Conservation (phyloP, 768 basidiomycete genomes). For the Boletellus ananiceps region DNA sequence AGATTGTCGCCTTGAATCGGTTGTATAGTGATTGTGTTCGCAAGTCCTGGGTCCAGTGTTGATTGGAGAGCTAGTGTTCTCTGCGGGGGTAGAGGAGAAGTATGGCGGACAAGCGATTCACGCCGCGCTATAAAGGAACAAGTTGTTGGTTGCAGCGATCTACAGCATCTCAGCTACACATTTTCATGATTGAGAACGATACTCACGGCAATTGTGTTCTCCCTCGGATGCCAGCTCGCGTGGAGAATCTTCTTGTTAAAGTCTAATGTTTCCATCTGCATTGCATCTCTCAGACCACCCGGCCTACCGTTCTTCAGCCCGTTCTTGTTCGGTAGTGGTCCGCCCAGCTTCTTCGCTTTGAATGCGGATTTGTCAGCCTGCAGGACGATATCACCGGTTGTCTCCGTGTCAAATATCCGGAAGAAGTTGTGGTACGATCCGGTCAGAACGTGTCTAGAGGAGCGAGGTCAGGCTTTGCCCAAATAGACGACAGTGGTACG, state of each 20-base stretch:
- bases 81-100: conserved; percentile 4
- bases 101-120: conserved; percentile 21
- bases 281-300: conserved; percentile 69
- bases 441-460: conserved; percentile 84
- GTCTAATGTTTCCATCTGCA: conserved; percentile 83
- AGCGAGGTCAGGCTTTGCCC: conserved; percentile 9
- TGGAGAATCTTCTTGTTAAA: conserved; percentile 98
- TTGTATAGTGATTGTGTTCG: conserved; percentile 14
- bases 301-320: conserved; percentile 74
- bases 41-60: conserved; percentile 11
- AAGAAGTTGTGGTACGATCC: conserved; percentile 99
- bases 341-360: conserved; percentile 98
- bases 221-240: conserved; percentile 95
- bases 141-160: conserved; percentile 81
- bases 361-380: conserved; percentile 99
- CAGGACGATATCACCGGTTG: conserved; percentile 81
- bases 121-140: conserved; percentile 37
- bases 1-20: conserved; percentile 26
- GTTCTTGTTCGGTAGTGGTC: conserved; percentile 67
- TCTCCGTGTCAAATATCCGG: conserved; percentile 96
- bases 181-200: neutral
- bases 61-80: conserved; percentile 11
- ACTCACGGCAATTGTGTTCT: conserved; percentile 96
- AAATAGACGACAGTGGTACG: conserved; percentile 35
- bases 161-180: conserved; percentile 28